phyloP scores from a whole-genome alignment of 2,329 filamentous ascomycete species.

The Claviceps quebecensis region DNA sequence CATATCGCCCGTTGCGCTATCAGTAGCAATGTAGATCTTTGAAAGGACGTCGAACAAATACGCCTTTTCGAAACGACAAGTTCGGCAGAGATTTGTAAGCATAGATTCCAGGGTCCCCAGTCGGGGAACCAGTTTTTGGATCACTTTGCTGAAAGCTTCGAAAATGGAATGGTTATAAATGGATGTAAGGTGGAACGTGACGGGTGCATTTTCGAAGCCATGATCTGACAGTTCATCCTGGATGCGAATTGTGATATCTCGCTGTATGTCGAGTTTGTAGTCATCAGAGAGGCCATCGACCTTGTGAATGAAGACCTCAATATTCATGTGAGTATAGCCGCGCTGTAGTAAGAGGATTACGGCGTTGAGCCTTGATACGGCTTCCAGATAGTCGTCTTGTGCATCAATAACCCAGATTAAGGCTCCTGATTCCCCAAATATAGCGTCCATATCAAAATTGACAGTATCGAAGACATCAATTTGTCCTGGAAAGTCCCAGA shows the following conservation, averaged over 20 bases:
- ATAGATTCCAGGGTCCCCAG: conserved; percentile 85
- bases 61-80: conserved; percentile 91
- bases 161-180: conserved; percentile 99
- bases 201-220: conserved; percentile 82
- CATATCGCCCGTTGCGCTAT: conserved; percentile 86
- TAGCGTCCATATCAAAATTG: conserved; percentile 78
- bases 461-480: conserved; percentile 79
- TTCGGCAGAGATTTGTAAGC: conserved; percentile 84
- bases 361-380: conserved; percentile 70
- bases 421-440: conserved; percentile 88
- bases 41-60: conserved; percentile 96
- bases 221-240: conserved; percentile 91
- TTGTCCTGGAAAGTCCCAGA: conserved; percentile 95
- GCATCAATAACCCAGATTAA: conserved; percentile 98
- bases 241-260: conserved; percentile 91
- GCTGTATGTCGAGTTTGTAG: conserved; percentile 89
- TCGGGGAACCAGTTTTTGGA: conserved; percentile 91
- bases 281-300: conserved; percentile 96
- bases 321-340: conserved; percentile 83
- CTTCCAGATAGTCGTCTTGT: conserved; percentile 93
- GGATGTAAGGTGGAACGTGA: conserved; percentile 90
- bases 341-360: conserved; percentile 84
- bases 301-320: conserved; percentile 98
- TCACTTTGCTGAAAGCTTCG: conserved; percentile 95
- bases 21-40: conserved; percentile 97